Conservation (phyloP, 495 filamentous ascomycete genomes). For the Cercophora scortea region DNA sequence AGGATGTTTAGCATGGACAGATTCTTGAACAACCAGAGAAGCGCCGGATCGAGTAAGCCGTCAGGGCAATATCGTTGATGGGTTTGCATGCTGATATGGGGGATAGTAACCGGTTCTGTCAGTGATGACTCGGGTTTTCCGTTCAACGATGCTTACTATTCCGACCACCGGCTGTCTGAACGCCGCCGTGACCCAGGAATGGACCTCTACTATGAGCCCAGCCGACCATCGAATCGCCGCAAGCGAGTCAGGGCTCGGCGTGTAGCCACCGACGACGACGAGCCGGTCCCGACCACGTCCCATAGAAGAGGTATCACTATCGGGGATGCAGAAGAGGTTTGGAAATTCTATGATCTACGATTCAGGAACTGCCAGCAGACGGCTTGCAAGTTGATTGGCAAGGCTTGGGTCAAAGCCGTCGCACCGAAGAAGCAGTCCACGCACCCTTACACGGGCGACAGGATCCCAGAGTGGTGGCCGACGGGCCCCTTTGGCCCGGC, state of each 20-base stretch:
- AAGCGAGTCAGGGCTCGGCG: constrained; percentile 14
- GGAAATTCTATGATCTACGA: constrained; percentile 54
- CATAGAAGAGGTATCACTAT: constrained; percentile 41
- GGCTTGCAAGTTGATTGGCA: constrained; percentile 64
- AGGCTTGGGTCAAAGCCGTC: constrained; percentile 74
- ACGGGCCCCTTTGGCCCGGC: constrained; percentile 35
- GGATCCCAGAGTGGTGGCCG: constrained; percentile 80
- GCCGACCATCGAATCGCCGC: no score
- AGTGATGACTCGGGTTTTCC: constrained; percentile 4
- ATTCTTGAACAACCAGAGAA: constrained; percentile 13
- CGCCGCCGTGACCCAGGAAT: constrained; percentile 2
- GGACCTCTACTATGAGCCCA: constrained; percentile 5
- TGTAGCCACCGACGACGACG: constrained; percentile 14
- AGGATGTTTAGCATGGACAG: constrained; percentile 27
- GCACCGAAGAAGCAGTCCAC: constrained; percentile 81
- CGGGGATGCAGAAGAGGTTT: constrained; percentile 48
- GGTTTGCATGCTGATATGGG: neutral
- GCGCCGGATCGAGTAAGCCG: constrained; percentile 9
- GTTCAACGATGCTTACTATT: constrained; percentile 4
- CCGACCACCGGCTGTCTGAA: constrained; percentile 6
- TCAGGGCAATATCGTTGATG: neutral
- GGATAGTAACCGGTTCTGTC: neutral
- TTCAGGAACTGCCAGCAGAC: constrained; percentile 67
- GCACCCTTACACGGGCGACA: constrained; percentile 70
- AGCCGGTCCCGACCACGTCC: constrained; percentile 9